Percentiles rank a stretch among this genome's conserved stretches.
Conservation (phyloP, 1,284 basidiomycete genomes). For the Heterobasidion annosum region DNA sequence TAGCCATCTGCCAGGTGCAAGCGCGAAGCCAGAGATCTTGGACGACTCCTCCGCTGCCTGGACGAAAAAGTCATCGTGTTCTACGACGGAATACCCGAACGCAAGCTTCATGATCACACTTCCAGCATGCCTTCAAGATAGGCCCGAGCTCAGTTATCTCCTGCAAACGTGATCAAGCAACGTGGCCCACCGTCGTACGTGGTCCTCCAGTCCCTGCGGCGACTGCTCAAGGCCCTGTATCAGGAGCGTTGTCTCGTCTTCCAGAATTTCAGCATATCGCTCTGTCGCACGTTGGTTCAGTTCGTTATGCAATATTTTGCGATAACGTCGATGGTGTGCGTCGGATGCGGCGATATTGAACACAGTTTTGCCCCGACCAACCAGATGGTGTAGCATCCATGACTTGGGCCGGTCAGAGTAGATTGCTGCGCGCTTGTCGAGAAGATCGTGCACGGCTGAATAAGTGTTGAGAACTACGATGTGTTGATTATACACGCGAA, state of each 20-base stretch:
- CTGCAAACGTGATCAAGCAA: no score
- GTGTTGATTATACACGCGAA: background rate
- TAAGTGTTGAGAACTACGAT: background rate
- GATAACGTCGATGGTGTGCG: background rate
- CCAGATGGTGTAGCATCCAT: background rate
- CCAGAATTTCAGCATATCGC: background rate
- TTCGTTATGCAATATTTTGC: background rate
- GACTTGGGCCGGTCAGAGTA: background rate
- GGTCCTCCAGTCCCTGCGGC: background rate
- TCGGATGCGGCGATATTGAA: constrained; percentile 1
- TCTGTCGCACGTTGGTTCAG: background rate
- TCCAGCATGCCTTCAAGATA: background rate
- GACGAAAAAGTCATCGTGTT: background rate
- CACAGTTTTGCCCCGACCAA: background rate
- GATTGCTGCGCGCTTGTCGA: background rate
- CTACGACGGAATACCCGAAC: background rate
- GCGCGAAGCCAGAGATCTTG: background rate
- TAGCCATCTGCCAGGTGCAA: constrained; percentile 3
- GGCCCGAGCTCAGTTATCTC: background rate
- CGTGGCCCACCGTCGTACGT: background rate
- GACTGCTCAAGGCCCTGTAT: background rate
- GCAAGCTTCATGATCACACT: constrained; percentile 2
- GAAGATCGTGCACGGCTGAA: background rate
- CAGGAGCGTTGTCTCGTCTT: background rate
- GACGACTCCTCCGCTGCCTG: background rate